Percentiles rank a stretch among this genome's conserved stretches.
phyloP scores from a whole-genome alignment of 192 early-diverging fungal species.

The Obelidium mucronatum region DNA sequence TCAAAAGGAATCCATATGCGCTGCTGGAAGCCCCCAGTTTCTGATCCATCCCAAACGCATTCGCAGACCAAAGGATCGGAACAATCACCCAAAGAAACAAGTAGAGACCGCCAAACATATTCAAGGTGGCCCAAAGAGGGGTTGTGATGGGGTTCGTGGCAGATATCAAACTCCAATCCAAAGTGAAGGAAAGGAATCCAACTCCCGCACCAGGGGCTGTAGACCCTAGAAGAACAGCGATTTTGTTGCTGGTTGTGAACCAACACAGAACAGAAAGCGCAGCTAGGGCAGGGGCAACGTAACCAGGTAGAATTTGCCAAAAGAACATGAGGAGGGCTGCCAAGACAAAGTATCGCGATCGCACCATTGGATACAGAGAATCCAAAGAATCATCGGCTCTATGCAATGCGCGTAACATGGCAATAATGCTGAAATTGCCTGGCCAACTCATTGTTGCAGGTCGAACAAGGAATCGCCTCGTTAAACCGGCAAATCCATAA shows the following conservation, averaged over 20 bases:
- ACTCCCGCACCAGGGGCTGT: constrained; percentile 32
- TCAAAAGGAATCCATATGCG: constrained; percentile 21
- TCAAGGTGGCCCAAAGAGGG: constrained; percentile 29
- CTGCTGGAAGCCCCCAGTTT: constrained; percentile 5
- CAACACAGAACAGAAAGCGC: constrained; percentile 42
- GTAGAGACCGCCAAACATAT: constrained; percentile 31
- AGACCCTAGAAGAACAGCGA: neutral
- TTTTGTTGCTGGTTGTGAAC: neutral
- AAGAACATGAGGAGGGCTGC: constrained; percentile 18
- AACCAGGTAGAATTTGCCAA: constrained; percentile 40
- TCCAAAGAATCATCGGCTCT: neutral
- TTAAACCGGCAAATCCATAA: constrained; percentile 74
- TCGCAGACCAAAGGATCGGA: constrained; percentile 44
- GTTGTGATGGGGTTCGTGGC: constrained; percentile 20
- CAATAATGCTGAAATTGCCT: constrained; percentile 45
- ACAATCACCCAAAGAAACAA: constrained; percentile 37
- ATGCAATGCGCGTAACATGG: constrained; percentile 59
- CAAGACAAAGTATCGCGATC: constrained; percentile 40
- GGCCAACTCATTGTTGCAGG: constrained; percentile 93
- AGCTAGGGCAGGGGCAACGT: constrained; percentile 32
- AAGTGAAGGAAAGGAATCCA: constrained; percentile 26
- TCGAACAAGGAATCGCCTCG: constrained; percentile 84
- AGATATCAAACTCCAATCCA: constrained; percentile 38
- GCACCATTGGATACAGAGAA: neutral
- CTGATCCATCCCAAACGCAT: constrained; percentile 40